Evolutionary conservation across 108 stramenopile species (phyloP), one percentile per base, ranked within the genome.

Genomic region (Discostella stelligeroides): DNA sequence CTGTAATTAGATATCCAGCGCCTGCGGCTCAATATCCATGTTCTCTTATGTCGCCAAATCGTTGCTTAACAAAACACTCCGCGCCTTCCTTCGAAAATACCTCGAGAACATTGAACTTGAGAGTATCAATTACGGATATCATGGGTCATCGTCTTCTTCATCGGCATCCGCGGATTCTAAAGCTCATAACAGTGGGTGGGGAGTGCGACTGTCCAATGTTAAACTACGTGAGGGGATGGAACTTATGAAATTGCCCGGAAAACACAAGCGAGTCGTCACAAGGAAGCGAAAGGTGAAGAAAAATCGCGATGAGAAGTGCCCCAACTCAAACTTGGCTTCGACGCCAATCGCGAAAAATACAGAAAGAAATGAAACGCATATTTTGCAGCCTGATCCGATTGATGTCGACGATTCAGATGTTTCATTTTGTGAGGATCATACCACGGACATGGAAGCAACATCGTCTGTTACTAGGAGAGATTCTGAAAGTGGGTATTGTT

Each of bases 81-180:
- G 82, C 51, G 86, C 88, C 6, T 86, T 92, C 38, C 81, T 92
- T 2, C 82, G 79, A 55, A 92, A 88, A 48, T 92, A 92, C 54
- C 71, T 92, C 29, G 72, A 74, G 20, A 87, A 92, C 57, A 89
- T 92, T 48, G 91, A 92, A 45, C 84, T 92, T 10, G 88, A 92
- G 49, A 86, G 88, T 23, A 87, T 92, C 25, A 47, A 60, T 12
- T 80, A 70, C 40, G 71, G 64, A 50, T 66, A n/a, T n/a, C n/a
- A n/a, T n/a, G n/a, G n/a, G n/a, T n/a, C n/a, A n/a, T n/a, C n/a
- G n/a, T n/a, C n/a, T n/a, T n/a, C n/a, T n/a, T n/a, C 66, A 17
- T 60, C 58, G 13, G 4, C 59, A 11, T 63, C 58, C 14, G 14
- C 47, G 17, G 37, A 20, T 25, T 41, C 46, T 42, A 15, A 9